Base-by-base conservation (phyloP, 2,329 filamentous ascomycete genomes). In the Penicillium frequentans region DNA sequence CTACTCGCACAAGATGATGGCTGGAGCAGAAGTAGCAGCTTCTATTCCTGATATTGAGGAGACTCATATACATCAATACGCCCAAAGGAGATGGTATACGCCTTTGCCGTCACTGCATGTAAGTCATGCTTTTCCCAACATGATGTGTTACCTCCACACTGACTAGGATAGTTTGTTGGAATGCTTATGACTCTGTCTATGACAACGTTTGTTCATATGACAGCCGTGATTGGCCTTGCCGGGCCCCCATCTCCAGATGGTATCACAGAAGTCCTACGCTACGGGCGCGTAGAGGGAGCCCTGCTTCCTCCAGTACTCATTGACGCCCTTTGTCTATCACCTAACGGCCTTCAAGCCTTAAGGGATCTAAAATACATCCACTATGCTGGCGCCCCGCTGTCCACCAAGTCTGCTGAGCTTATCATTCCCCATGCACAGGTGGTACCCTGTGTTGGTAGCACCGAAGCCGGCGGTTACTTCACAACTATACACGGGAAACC, bases 331-430 rank as follows among this genome's bases (percentile, higher is more conserved):
- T 64, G 65, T 21, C 56, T 56, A 2, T 51, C 46, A 2, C 43
- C 55, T 1, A 23, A 27, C 2, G 64, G 63, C 19, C 59, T 63
- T 7, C 26, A 60, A 13, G 49, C 65, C 7, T 49, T 70, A 11
- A 55, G 57, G 6, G 19, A 49, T 1, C 55, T 69, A 3, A 49
- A 61, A 24, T 49, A 47, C n/a, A 42, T 68, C 7, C 57, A 57
- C 11, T 68, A 65, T 26, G 55, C 57, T 13, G 67, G 67, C 5
- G 65, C 67, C 7, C 60, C 69, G n/a, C 64, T 73, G 0, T 59
- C 65, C 5, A 46, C 55, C 2, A 68, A 64, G 54, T 62, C 65
- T 3, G 69, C 64, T 26, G 56, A 70, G 23, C 60, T 69, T 14
- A 58, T 71, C 0, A n/a, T 42, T 0, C 45, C 55, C 8, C 26